Evolutionary conservation across 106 monocot genomes (phyloP).

Genomic region (Dendrobium catenatum): DNA sequence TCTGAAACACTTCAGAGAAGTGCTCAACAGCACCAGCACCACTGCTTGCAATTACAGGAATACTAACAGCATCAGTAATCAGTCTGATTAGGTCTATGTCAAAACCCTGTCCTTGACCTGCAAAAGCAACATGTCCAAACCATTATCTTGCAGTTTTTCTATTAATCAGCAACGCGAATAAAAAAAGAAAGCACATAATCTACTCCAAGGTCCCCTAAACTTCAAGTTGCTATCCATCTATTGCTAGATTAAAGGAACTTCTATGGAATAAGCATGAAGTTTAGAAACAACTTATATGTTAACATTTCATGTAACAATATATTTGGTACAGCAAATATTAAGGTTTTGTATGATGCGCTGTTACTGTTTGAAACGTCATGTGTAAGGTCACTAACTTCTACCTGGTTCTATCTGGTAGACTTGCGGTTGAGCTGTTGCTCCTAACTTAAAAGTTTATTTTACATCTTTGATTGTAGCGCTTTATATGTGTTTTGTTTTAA

Average conservation of each 20-base stretch:
- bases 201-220: background rate
- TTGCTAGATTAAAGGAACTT: background rate
- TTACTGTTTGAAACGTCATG: too few species aligned
- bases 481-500: too few species aligned
- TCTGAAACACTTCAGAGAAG: conserved; percentile 83
- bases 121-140: conserved; percentile 5
- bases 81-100: conserved; percentile 82
- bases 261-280: background rate
- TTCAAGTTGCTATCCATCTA: background rate
- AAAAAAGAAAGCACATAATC: background rate
- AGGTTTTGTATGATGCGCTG: too few species aligned
- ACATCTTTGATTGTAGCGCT: too few species aligned
- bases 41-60: conserved; percentile 97
- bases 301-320: background rate
- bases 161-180: background rate
- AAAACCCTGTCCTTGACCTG: conserved; percentile 90
- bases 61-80: conserved; percentile 80
- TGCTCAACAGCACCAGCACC: conserved; percentile 84
- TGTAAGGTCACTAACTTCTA: too few species aligned
- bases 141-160: background rate
- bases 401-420: too few species aligned
- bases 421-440: too few species aligned
- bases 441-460: too few species aligned
- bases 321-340: background rate
- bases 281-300: background rate